Evolutionary conservation across 163 green algal species (phyloP).

Genomic region (Coccomyxa subellipsoidea): DNA sequence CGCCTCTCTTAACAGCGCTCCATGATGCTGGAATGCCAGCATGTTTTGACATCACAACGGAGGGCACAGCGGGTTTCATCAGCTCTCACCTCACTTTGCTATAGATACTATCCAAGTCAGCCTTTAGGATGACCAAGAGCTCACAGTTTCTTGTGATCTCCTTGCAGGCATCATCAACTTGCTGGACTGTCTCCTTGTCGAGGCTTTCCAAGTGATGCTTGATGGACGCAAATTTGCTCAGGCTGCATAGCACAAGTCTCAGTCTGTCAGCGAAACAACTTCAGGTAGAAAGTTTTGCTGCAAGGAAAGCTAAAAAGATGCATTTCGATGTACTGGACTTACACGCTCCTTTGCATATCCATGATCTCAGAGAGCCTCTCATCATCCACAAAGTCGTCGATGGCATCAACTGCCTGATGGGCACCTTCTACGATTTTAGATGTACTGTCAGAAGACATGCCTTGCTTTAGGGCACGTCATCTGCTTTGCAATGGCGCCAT

Average conservation of each 20-base stretch:
- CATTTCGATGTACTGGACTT: neutral
- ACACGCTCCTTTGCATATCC: neutral
- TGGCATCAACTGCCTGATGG: neutral
- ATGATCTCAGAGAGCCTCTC: neutral
- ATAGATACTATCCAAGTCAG: slow-evolving; percentile 1
- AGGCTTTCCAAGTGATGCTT: neutral
- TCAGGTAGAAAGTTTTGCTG: too few species aligned
- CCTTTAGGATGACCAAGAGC: neutral
- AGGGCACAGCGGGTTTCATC: too few species aligned
- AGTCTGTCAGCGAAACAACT: neutral
- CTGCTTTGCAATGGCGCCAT: too few species aligned
- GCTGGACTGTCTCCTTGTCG: neutral
- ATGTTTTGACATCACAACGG: too few species aligned
- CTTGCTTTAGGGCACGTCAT: neutral
- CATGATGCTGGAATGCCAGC: too few species aligned
- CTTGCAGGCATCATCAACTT: slow-evolving; percentile 1
- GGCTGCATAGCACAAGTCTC: neutral
- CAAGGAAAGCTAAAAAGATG: neutral
- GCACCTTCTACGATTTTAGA: neutral
- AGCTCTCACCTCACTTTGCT: neutral
- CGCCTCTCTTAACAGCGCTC: too few species aligned
- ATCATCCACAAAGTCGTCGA: neutral
- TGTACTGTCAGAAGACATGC: neutral
- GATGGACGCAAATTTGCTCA: neutral
- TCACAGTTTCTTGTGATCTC: neutral